A percentile compares a stretch with the other conserved stretches of the same genome.
These are phyloP conservation scores for Boletus edulis DNA, from an alignment of 768 basidiomycete genomes.

Conservation along the genomic window DNA sequence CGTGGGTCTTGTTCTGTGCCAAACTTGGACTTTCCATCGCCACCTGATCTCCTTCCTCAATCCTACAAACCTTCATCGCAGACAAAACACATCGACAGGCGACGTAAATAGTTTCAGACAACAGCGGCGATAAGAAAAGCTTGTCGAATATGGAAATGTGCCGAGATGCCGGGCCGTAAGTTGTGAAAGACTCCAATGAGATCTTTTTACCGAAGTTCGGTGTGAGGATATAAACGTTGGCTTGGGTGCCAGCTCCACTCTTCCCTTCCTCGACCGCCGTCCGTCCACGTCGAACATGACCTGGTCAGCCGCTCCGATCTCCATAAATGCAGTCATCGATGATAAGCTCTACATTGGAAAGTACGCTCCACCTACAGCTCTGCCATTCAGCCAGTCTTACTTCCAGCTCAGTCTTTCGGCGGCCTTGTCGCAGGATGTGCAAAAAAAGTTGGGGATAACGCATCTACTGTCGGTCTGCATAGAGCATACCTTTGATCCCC, in stretches of 20 bases:
- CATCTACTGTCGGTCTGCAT: slow-evolving; percentile 58
- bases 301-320: slow-evolving; percentile 28
- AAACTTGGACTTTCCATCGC: no score
- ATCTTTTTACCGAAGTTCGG: slow-evolving; percentile 3
- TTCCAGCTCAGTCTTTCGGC: slow-evolving; percentile 26
- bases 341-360: slow-evolving; percentile 36
- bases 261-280: not conserved
- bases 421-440: slow-evolving; percentile 32
- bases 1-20: no score
- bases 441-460: slow-evolving; percentile 42
- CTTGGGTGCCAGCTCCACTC: slow-evolving; percentile 12
- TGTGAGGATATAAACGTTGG: slow-evolving; percentile 18
- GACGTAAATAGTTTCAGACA: no score
- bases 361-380: slow-evolving; percentile 16
- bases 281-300: slow-evolving; percentile 19
- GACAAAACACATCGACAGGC: no score
- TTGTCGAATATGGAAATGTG: slow-evolving; percentile 5
- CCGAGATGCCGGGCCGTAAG: slow-evolving; percentile 21
- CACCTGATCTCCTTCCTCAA: no score
- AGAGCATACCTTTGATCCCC: slow-evolving; percentile 45
- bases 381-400: not conserved
- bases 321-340: slow-evolving; percentile 27
- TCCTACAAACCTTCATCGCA: no score
- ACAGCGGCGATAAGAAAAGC: no score
- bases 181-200: not conserved